Evolutionary conservation across 305 asterid species (phyloP).

Genomic region (Plantago lanceolata): DNA sequence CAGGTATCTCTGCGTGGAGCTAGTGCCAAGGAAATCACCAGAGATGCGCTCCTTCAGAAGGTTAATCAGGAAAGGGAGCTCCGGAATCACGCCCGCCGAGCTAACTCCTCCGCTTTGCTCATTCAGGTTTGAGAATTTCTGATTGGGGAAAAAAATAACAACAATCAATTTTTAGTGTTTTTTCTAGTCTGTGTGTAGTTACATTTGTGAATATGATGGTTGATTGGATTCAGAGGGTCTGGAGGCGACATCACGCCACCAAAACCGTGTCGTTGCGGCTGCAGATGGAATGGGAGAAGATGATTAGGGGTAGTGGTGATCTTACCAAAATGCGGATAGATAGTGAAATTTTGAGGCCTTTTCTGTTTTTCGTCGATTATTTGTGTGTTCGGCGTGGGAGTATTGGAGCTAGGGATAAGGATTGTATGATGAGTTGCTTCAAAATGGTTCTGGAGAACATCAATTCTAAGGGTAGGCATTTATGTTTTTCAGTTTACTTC

Average conservation of each 20-base stretch:
- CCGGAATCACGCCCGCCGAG: conserved; percentile 63
- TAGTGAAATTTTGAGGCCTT: conserved; percentile 61
- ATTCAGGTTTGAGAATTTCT: conserved; percentile 52
- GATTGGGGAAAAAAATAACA: neutral
- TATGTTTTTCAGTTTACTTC: neutral
- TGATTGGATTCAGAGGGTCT: conserved; percentile 55
- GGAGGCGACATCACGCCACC: conserved; percentile 62
- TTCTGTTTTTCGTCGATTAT: conserved; percentile 60
- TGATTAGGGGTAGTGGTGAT: conserved; percentile 40
- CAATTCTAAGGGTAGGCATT: conserved; percentile 52
- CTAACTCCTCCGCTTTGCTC: conserved; percentile 63
- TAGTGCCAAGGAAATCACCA: conserved; percentile 82
- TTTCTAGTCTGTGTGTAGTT: conserved; percentile 11
- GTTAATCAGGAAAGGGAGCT: conserved; percentile 77
- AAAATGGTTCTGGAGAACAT: conserved; percentile 58
- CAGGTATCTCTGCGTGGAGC: conserved; percentile 96
- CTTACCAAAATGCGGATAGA: conserved; percentile 42
- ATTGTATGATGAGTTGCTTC: conserved; percentile 70
- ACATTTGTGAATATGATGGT: conserved; percentile 10
- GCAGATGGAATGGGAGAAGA: conserved; percentile 62
- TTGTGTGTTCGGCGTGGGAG: conserved; percentile 47
- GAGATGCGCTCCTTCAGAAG: conserved; percentile 73
- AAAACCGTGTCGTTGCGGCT: conserved; percentile 51
- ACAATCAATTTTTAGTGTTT: too few species aligned
- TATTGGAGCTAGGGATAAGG: conserved; percentile 48